These are phyloP conservation scores for Thermothelomyces thermophilus DNA, from an alignment of 2,329 filamentous ascomycete genomes.

Conservation along the genomic window DNA sequence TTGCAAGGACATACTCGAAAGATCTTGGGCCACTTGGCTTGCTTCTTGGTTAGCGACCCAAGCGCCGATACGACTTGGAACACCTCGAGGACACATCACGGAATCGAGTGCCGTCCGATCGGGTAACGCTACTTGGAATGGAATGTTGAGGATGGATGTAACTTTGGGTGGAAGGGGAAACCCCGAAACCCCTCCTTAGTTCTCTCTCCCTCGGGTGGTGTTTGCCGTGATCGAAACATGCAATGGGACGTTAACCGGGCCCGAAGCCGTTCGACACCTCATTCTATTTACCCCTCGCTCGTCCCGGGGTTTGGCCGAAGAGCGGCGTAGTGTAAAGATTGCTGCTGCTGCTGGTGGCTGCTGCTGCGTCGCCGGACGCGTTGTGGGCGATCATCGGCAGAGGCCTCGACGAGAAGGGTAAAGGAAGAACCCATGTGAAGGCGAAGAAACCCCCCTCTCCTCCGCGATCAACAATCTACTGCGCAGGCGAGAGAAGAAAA, in stretches of 20 bases:
- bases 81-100: too few relatives aligned
- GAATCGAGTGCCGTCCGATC: too few relatives aligned
- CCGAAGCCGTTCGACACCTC: not conserved
- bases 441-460: not conserved
- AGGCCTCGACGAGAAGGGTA: not conserved
- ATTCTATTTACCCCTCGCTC: not conserved
- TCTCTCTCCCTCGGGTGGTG: not conserved
- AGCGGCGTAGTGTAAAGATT: too few relatives aligned
- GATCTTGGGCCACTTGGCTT: too few relatives aligned
- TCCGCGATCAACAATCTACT: not conserved
- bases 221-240: too few relatives aligned
- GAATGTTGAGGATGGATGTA: not conserved
- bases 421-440: not conserved
- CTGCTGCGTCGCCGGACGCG: slow-evolving; percentile 2
- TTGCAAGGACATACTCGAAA: too few relatives aligned
- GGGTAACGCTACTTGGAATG: too few relatives aligned
- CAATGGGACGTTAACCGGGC: too few relatives aligned
- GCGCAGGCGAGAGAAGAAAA: slow-evolving; percentile 9
- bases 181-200: not conserved
- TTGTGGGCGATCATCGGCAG: slow-evolving; percentile 1
- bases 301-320: not conserved
- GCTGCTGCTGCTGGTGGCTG: not conserved
- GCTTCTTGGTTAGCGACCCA: slow-evolving; percentile 7
- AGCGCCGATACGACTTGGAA: slow-evolving; percentile 9
- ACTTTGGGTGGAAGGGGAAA: not conserved